Base-by-base conservation (phyloP, 257 asterid genomes). In the Asclepias syriaca region DNA sequence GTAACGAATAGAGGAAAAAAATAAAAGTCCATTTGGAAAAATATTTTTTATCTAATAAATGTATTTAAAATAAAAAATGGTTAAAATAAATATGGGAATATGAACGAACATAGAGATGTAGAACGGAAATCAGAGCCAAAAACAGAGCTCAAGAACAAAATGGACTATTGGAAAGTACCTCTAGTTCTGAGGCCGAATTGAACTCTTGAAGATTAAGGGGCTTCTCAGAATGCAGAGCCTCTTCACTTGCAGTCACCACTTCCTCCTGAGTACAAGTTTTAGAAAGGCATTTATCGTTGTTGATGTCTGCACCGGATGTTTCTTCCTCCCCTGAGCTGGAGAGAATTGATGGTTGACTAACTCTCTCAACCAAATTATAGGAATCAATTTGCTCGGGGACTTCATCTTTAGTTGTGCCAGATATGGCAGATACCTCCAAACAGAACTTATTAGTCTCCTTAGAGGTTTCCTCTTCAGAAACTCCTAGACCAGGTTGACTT, bases 161-260 rank as follows among this genome's bases (percentile, higher is more conserved):
- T 13, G 8, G 7, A 59, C 27, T 21, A 74, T 45, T 40, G 24
- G 67, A 32, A 29, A 69, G 61, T 80, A 90, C 97, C 96, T 87
- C 91, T 57, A 91, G 72, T 57, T 86, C 95, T 14, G 82, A 74
- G 3, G 91, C 91, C 40, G 93, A 89, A 78, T 74, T 75, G 74
- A 81, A 82, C 58, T 83, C 91, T 78, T 86, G 90, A 59, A 87
- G 85, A 74, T 79, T 78, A 51, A 91, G 74, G 73, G 89, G 88
- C 78, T 77, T 85, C 53, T 79, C 87, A 32, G 71, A 12, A 54
- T 78, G 77, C 66, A 45, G 46, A 66, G 66, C 77, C 51, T 78
- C 66, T 66, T 46, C 72, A 40, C 40, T 50, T 40, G 66, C 75
- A 77, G 82, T 70, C 65, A 70, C 72, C 39, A 81, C 73, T 78